Evolutionary conservation across 257 asterid genomes (phyloP).

Genomic region (Solanum corneliomulleri): DNA sequence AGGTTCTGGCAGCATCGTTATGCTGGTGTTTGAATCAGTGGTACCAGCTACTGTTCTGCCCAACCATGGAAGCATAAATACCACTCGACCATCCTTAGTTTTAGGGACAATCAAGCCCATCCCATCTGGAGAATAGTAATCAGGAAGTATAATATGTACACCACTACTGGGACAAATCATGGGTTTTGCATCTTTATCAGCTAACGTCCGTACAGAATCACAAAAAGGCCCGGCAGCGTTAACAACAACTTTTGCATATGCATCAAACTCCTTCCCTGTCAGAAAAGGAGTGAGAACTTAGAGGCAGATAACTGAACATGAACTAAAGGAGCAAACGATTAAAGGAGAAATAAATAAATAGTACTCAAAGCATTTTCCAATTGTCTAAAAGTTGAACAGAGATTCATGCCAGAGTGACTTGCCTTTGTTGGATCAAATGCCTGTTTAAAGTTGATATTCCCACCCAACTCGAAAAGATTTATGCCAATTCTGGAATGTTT

Average conservation of each 20-base stretch:
- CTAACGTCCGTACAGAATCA: slow-evolving; percentile 85
- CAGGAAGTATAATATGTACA: slow-evolving; percentile 95
- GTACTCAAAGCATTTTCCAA: neutral
- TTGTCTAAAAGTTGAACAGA: neutral
- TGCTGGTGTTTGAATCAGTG: slow-evolving; percentile 81
- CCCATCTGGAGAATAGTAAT: slow-evolving; percentile 95
- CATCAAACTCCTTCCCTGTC: slow-evolving; percentile 85
- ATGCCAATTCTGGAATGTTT: neutral
- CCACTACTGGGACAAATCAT: slow-evolving; percentile 96
- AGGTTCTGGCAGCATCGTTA: slow-evolving; percentile 95
- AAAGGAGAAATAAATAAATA: neutral
- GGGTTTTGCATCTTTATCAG: slow-evolving; percentile 63
- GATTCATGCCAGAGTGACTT: neutral
- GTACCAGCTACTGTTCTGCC: slow-evolving; percentile 99
- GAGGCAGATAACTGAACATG: neutral
- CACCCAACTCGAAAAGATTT: neutral
- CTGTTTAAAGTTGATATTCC: neutral
- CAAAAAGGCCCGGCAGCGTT: slow-evolving; percentile 98
- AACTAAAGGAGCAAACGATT: neutral
- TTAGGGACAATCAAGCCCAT: slow-evolving; percentile 99
- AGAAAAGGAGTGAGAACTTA: slow-evolving; percentile 17
- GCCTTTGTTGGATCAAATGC: neutral
- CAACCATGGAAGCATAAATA: slow-evolving; percentile 98
- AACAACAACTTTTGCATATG: slow-evolving; percentile 88
- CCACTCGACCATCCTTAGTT: slow-evolving; percentile 97